Evolutionary conservation across 2,329 filamentous ascomycete genomes (phyloP).

Genomic region (Penicillium sp.): DNA sequence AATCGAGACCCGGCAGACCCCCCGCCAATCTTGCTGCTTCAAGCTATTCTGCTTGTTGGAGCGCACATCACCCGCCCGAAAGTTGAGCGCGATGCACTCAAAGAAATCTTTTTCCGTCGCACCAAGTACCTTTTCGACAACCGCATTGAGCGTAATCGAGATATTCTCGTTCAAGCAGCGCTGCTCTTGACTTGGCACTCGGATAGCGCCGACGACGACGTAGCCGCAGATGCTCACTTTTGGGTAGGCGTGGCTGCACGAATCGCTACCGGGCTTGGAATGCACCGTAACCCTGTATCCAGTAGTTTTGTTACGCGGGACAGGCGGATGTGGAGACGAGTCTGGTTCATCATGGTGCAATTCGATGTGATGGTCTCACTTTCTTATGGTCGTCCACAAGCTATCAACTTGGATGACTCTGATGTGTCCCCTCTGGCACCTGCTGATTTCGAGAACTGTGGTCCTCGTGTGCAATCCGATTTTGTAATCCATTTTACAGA

Average conservation of each 20-base stretch:
- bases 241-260: constrained; percentile 53
- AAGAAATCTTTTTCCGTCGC: constrained; percentile 50
- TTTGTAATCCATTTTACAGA: constrained; percentile 49
- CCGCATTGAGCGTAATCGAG: constrained; percentile 52
- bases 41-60: constrained; percentile 51
- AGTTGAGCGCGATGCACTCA: constrained; percentile 43
- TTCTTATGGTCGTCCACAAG: constrained; percentile 50
- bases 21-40: constrained; percentile 48
- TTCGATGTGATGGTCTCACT: constrained; percentile 44
- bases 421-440: constrained; percentile 46
- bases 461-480: constrained; percentile 42
- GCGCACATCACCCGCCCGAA: constrained; percentile 47
- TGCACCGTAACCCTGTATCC: constrained; percentile 46
- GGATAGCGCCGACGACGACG: constrained; percentile 51
- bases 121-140: constrained; percentile 53
- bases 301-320: constrained; percentile 41
- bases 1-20: constrained; percentile 45
- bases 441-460: constrained; percentile 48
- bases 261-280: constrained; percentile 52
- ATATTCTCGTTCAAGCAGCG: constrained; percentile 52
- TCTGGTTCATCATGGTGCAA: constrained; percentile 45
- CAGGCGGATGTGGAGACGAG: constrained; percentile 42
- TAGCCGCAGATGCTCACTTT: constrained; percentile 50
- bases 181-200: constrained; percentile 55
- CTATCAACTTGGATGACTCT: constrained; percentile 51